Base-by-base conservation (phyloP, 257 asterid genomes). In the Solanum clarkiae region DNA sequence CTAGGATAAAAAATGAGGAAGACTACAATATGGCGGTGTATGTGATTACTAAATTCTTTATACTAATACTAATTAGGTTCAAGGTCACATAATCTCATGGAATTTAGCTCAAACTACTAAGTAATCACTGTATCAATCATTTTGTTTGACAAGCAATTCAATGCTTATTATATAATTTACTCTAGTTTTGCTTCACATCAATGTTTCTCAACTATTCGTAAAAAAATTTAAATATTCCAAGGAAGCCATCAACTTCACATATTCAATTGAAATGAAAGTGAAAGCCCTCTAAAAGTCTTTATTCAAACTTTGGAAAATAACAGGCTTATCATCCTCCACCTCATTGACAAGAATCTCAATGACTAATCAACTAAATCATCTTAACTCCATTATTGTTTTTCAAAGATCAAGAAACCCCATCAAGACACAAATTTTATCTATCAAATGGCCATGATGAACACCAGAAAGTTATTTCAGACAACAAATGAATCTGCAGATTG, bases 401-500 rank as follows among this genome's bases (percentile, higher is more conserved):
- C 45, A 10, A 77, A 77, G 63, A 24, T 75, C 62, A 47, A 75
- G 62, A 75, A 74, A 75, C 24, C 40, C 10, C 42, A 47, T 70
- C 80, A 44, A 71, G 56, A 51, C 29, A 16, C 83, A 24, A 17
- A 29, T 54, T 40, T 18, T 17, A 40, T 44, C 54, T 26, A 40
- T 59, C 77, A 62, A 57, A 57, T n/a, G 53, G 45, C 74, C 4
- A 63, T 81, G 82, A 85, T 81, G 79, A 84, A 74, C 53, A 90
- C 70, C 70, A 88, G 90, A 85, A 88, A 85, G 84, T 47, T 88
- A 45, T 22, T 59, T 63, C 86, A 24, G 24, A 4, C 47, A 47
- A 49, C 87, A 55, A 85, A 88, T 57, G 69, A 82, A 84, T 83
- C 87, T n/a, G 4, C 12, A 69, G 77, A 83, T 20, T 89, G 91